Percentiles rank a stretch among this genome's conserved stretches.
phyloP scores from a whole-genome alignment of 495 filamentous ascomycete species.

The Rostrohypoxylon terebratum region DNA sequence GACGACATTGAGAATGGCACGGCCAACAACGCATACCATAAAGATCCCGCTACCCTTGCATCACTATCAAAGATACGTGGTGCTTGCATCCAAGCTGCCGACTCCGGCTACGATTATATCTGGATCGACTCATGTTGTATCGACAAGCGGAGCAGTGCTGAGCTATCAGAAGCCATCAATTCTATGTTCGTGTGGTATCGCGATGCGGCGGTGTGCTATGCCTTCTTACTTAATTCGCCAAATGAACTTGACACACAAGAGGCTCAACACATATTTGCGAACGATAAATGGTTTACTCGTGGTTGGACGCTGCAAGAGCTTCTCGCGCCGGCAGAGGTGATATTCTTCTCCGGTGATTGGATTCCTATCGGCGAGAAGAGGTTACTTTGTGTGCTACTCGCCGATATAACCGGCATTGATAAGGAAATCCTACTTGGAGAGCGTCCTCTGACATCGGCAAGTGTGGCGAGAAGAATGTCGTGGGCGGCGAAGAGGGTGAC shows the following conservation, averaged over 20 bases:
- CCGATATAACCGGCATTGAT: background rate
- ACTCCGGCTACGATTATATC: slow-evolving; percentile 3
- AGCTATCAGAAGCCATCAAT: slow-evolving; percentile 50
- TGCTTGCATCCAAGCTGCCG: slow-evolving; percentile 17
- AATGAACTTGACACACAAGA: background rate
- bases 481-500: slow-evolving; percentile 40
- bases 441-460: background rate
- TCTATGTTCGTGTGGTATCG: slow-evolving; percentile 51
- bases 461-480: slow-evolving; percentile 29
- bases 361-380: slow-evolving; percentile 2
- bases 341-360: slow-evolving; percentile 16
- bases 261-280: background rate
- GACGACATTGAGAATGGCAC: background rate
- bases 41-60: background rate
- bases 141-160: slow-evolving; percentile 48
- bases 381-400: background rate
- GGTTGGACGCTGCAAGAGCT: slow-evolving; percentile 8
- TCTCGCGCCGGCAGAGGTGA: background rate
- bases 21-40: background rate
- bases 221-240: background rate
- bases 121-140: slow-evolving; percentile 46
- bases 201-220: slow-evolving; percentile 13
- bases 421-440: slow-evolving; percentile 6
- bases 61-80: background rate
- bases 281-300: background rate